These are phyloP conservation scores for Fusarium sp. DNA, from an alignment of 2,329 filamentous ascomycete genomes.

Conservation along the genomic window DNA sequence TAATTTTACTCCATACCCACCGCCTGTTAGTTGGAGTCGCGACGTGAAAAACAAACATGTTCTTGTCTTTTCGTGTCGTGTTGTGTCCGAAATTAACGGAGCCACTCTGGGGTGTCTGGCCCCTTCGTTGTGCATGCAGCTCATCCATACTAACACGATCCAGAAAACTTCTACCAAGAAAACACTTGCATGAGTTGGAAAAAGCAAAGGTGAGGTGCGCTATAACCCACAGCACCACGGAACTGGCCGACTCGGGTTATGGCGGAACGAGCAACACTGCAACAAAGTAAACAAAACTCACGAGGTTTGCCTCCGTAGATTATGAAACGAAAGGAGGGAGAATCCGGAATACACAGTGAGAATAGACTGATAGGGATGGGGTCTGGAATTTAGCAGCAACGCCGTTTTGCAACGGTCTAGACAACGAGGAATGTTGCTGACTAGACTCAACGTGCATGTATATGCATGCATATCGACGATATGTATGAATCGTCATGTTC, in stretches of 20 bases:
- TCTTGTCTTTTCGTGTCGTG: background rate
- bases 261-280: background rate
- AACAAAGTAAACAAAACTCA: background rate
- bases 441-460: conserved; percentile 12
- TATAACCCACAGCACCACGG: conserved; percentile 8
- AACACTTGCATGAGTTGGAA: conserved; percentile 21
- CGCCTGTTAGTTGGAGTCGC: conserved; percentile 20
- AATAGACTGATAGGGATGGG: background rate
- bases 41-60: conserved; percentile 17
- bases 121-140: conserved; percentile 35
- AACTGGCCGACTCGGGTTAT: conserved; percentile 14
- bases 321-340: background rate
- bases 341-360: background rate
- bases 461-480: background rate
- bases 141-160: conserved; percentile 31
- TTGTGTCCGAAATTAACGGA: conserved; percentile 32
- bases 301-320: conserved; percentile 1
- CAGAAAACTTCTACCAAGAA: conserved; percentile 11
- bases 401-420: conserved; percentile 7
- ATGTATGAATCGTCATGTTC: background rate
- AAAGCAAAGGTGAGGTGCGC: conserved; percentile 13
- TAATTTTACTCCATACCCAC: conserved; percentile 42
- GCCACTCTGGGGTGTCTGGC: conserved; percentile 21
- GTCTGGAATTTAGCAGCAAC: conserved; percentile 5
- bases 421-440: conserved; percentile 9